Conservation (phyloP, 2,329 filamentous ascomycete species). For the Pestalotiopsis sp. region DNA sequence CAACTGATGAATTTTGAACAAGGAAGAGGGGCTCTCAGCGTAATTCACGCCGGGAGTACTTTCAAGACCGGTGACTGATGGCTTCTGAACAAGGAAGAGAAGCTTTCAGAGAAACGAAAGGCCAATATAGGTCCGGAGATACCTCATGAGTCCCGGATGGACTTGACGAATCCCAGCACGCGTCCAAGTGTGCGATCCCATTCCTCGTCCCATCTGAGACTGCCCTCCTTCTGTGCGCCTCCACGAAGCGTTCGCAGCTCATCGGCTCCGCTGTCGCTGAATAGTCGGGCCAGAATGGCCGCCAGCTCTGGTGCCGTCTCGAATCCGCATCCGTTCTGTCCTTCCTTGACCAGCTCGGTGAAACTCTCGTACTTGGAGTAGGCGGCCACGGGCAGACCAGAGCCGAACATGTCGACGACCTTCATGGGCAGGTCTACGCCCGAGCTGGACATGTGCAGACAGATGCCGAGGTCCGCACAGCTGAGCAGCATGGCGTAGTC, state of each 20-base stretch:
- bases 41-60: neutral
- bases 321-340: slow-evolving; percentile 85
- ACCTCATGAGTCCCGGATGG: slow-evolving; percentile 28
- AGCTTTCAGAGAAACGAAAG: neutral
- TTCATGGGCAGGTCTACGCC: slow-evolving; percentile 99
- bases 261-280: slow-evolving; percentile 50
- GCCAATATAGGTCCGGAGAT: neutral
- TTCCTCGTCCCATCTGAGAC: slow-evolving; percentile 84
- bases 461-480: slow-evolving; percentile 86
- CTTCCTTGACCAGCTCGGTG: slow-evolving; percentile 85
- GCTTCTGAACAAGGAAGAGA: neutral
- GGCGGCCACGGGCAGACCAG: slow-evolving; percentile 85
- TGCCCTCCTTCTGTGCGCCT: slow-evolving; percentile 76
- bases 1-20: neutral
- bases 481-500: slow-evolving; percentile 87
- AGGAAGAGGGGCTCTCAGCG: neutral
- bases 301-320: slow-evolving; percentile 69
- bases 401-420: slow-evolving; percentile 98
- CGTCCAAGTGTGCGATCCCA: slow-evolving; percentile 84
- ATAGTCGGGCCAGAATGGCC: slow-evolving; percentile 64
- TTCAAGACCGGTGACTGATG: neutral
- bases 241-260: slow-evolving; percentile 64
- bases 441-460: slow-evolving; percentile 88
- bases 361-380: slow-evolving; percentile 88
- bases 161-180: slow-evolving; percentile 54